Evolutionary conservation across 2,329 filamentous ascomycete species (phyloP).

Genomic region (Myrmaecium sp.): DNA sequence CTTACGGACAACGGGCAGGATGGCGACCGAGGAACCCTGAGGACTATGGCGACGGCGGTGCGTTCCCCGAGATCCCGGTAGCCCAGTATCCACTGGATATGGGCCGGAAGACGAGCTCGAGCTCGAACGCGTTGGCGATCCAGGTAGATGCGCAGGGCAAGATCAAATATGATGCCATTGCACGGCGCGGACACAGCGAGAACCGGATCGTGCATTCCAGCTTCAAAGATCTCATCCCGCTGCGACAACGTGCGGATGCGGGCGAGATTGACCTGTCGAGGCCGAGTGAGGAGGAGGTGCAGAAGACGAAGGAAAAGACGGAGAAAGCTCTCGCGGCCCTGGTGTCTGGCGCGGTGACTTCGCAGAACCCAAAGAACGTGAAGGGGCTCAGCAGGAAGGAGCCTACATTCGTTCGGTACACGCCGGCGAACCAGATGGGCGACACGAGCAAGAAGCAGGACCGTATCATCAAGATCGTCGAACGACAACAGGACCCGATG

Average conservation of each 20-base stretch:
- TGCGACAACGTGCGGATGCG: conserved; percentile 81
- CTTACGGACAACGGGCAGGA: conserved; percentile 72
- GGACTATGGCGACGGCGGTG: conserved; percentile 91
- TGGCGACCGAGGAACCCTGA: conserved; percentile 82
- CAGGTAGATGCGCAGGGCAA: conserved; percentile 85
- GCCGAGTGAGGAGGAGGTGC: conserved; percentile 70
- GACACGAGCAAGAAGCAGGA: conserved; percentile 73
- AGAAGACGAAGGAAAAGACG: conserved; percentile 71
- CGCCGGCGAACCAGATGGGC: conserved; percentile 93
- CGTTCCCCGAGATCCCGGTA: conserved; percentile 83
- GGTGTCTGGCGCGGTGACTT: conserved; percentile 69
- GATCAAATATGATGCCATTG: conserved; percentile 92
- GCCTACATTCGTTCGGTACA: conserved; percentile 88
- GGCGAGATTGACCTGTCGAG: conserved; percentile 78
- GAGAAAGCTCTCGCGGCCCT: conserved; percentile 69
- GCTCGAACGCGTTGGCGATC: conserved; percentile 77
- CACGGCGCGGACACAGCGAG: conserved; percentile 70
- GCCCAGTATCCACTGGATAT: conserved; percentile 94
- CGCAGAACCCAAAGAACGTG: conserved; percentile 92
- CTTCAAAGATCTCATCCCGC: conserved; percentile 91
- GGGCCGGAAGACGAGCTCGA: conserved; percentile 55
- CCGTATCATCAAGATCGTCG: conserved; percentile 96
- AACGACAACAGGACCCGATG: conserved; percentile 84
- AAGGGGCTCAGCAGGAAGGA: conserved; percentile 66
- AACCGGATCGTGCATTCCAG: conserved; percentile 79